A percentile compares a stretch with the other conserved stretches of the same genome.
These are phyloP conservation scores for Chlorella sp. DNA, from an alignment of 139 green algal species.

Conservation along the genomic window DNA sequence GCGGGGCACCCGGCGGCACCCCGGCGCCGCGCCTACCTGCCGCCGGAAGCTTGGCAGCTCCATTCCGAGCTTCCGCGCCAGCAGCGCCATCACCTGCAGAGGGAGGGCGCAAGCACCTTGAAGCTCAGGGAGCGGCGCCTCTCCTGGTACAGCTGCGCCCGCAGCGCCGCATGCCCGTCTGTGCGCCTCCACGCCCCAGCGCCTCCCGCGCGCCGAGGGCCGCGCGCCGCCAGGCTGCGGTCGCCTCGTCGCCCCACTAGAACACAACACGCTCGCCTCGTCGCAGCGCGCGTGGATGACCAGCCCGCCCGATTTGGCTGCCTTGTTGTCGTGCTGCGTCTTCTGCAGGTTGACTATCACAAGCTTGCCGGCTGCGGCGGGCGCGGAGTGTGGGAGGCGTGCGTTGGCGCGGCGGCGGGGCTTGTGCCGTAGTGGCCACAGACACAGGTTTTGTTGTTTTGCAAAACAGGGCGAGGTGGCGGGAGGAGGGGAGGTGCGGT, in stretches of 20 bases:
- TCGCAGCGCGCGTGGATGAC: constrained; percentile 45
- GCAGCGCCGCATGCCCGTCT: background rate
- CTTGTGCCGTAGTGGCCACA: no score
- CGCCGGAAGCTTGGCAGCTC: constrained; percentile 44
- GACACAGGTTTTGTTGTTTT: no score
- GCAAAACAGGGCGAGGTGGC: no score
- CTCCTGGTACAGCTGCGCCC: constrained; percentile 12
- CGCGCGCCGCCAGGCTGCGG: constrained; percentile 22
- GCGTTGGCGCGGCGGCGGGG: background rate
- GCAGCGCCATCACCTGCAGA: constrained; percentile 40
- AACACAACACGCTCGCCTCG: constrained; percentile 31
- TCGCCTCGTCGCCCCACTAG: constrained; percentile 5
- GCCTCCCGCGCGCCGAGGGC: background rate
- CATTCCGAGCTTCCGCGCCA: constrained; percentile 45
- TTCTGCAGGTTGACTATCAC: constrained; percentile 92
- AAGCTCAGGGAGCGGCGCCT: background rate
- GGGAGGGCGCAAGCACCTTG: background rate
- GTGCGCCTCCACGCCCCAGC: background rate
- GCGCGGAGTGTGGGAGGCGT: background rate
- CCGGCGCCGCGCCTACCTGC: no score
- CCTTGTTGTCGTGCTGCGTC: constrained; percentile 53
- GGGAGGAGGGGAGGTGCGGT: background rate
- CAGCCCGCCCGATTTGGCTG: constrained; percentile 52
- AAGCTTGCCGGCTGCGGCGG: constrained; percentile 63
- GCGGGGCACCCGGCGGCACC: no score